Evolutionary conservation across 148 eudicot genomes (phyloP), one percentile per base, ranked within the genome.

Genomic region (Vaccinium myrtillus): DNA sequence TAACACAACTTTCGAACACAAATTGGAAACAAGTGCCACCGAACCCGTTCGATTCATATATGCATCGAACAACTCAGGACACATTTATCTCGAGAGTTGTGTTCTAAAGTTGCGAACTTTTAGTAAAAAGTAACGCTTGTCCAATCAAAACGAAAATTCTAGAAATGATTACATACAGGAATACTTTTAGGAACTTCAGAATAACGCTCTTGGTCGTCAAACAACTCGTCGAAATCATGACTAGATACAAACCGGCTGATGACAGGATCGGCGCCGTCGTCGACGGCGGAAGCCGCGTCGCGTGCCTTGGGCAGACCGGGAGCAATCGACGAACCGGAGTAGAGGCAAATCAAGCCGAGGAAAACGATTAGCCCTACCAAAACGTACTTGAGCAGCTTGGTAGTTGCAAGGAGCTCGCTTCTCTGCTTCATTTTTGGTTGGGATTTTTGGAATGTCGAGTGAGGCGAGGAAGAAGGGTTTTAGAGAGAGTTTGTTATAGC

Each of bases 331-430:
- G 93, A 86, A 11, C 92, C 92, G 69, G 85, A 90, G 84, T 87
- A 93, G 19, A 94, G 85, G 77, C 93, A 93, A 69, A 87, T 77
- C 70, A 94, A n/a, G 14, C 88, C 95, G 5, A 94, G 84, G 70
- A 91, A 83, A 19, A 90, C 49, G 21, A 92, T 85, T 50, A 87
- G 65, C 39, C 90, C 93, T 14, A 92, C 51, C 67, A 92, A 82
- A 13, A 83, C 86, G 59, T 85, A 87, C 89, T 94, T 94, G 15
- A 90, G n/a, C 19, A 88, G 87, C 77, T 78, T 81, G 10, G 75
- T 58, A 53, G 80, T 77, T 10, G 80, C 82, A 46, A 87, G 32
- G 53, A 46, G 65, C 65, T 90, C 88, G 48, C 74, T 84, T 81
- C 75, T 92, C 49, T 78, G 90, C 91, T 85, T 94, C 97, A 91